These are phyloP conservation scores for Penicillium pancosmium DNA, from an alignment of 495 filamentous ascomycete genomes.

Conservation along the genomic window DNA sequence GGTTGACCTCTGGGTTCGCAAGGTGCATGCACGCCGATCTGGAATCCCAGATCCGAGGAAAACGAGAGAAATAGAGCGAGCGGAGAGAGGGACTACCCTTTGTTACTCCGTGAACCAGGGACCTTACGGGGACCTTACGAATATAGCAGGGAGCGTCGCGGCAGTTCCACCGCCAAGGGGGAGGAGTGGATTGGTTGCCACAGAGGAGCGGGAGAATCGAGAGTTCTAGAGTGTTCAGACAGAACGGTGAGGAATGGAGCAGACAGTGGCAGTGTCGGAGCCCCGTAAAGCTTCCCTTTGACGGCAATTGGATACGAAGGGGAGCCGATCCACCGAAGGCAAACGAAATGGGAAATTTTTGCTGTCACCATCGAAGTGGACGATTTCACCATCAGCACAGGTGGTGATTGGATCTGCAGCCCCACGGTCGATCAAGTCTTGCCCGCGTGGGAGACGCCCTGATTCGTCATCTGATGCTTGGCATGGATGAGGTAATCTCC, in stretches of 20 bases:
- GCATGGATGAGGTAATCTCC: constrained; percentile 18
- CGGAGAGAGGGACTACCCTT: too few species aligned
- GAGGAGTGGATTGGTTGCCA: not conserved
- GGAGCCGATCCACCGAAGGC: not conserved
- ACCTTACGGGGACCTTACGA: constrained; percentile 21
- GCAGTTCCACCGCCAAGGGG: constrained; percentile 16
- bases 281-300: constrained; percentile 2
- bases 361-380: constrained; percentile 21
- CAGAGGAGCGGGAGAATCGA: not conserved
- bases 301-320: constrained; percentile 6
- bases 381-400: constrained; percentile 24
- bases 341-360: not conserved
- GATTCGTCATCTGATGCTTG: constrained; percentile 25
- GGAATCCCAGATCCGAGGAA: too few species aligned
- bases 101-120: not conserved
- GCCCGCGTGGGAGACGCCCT: constrained; percentile 17
- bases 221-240: not conserved
- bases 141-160: constrained; percentile 19
- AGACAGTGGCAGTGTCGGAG: not conserved
- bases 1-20: not conserved
- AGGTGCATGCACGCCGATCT: not conserved
- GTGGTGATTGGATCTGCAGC: constrained; percentile 14
- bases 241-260: not conserved
- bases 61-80: too few species aligned
- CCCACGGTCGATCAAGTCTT: constrained; percentile 16